These are phyloP conservation scores for Diaporthe sp. DNA, from an alignment of 2,329 filamentous ascomycete genomes.

Conservation along the genomic window DNA sequence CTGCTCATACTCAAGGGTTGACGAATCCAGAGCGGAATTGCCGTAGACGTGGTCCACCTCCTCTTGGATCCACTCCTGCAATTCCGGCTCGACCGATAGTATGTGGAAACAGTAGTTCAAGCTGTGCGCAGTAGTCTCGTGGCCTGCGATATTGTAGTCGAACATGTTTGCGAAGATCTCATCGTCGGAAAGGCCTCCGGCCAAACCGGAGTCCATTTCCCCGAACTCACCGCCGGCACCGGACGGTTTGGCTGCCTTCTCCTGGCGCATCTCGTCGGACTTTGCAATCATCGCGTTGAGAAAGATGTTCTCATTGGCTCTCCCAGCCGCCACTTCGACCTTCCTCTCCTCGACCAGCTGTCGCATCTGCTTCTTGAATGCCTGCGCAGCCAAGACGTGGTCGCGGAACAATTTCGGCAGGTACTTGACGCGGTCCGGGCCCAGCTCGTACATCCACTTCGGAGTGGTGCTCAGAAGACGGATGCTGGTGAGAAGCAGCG, in stretches of 20 bases:
- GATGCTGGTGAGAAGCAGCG: constrained; percentile 12
- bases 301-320: constrained; percentile 19
- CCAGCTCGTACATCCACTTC: constrained; percentile 16
- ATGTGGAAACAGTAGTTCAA: constrained; percentile 33
- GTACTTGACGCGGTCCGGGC: not conserved
- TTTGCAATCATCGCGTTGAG: constrained; percentile 31
- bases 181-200: constrained; percentile 3
- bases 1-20: constrained; percentile 21
- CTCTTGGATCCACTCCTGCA: constrained; percentile 26
- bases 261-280: not conserved
- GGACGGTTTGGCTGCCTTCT: not conserved
- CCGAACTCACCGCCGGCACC: not conserved
- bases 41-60: constrained; percentile 30
- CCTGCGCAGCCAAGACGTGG: not conserved
- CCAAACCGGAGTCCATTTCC: not conserved
- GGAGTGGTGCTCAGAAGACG: not conserved
- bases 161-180: constrained; percentile 34
- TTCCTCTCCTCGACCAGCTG: constrained; percentile 21
- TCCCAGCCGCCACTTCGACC: not conserved
- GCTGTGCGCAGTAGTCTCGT: constrained; percentile 30
- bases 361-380: constrained; percentile 14
- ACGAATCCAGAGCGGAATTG: not conserved
- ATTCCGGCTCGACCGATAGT: constrained; percentile 10
- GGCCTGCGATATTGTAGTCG: constrained; percentile 26
- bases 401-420: constrained; percentile 4